phyloP scores from a whole-genome alignment of 2,329 filamentous ascomycete species.

The Alternaria longipes region DNA sequence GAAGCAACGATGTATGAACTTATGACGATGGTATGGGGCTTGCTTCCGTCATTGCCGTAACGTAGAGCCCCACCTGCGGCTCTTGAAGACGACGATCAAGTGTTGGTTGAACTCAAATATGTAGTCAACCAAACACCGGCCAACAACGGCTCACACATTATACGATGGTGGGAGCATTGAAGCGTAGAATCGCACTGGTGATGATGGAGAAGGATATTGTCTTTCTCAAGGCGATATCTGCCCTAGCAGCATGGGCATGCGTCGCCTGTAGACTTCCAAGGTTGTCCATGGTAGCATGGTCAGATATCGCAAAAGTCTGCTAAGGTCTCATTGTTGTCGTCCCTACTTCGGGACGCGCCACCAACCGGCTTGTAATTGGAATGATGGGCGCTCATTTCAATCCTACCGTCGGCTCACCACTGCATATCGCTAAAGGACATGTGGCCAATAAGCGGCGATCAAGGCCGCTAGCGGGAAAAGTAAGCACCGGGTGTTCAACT shows the following conservation, averaged over 20 bases:
- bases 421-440: slow-evolving; percentile 2
- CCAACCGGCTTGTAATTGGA: background rate
- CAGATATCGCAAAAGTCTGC: background rate
- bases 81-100: background rate
- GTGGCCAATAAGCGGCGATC: slow-evolving; percentile 1
- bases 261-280: background rate
- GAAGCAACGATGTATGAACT: background rate
- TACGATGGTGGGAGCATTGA: background rate
- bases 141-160: background rate
- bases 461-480: slow-evolving; percentile 6
- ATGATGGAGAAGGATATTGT: background rate
- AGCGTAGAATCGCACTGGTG: background rate
- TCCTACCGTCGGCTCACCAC: slow-evolving; percentile 3
- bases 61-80: slow-evolving; percentile 14
- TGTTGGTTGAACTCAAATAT: background rate
- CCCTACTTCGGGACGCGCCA: background rate
- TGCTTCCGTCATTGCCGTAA: slow-evolving; percentile 8
- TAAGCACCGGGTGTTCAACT: slow-evolving; percentile 2
- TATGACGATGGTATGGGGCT: slow-evolving; percentile 13
- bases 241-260: background rate
- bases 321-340: background rate
- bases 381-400: slow-evolving; percentile 4
- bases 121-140: background rate
- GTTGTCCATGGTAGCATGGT: background rate
- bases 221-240: background rate